Conservation (phyloP, 2,329 filamentous ascomycete genomes). For the Ascosphaera acerosa region DNA sequence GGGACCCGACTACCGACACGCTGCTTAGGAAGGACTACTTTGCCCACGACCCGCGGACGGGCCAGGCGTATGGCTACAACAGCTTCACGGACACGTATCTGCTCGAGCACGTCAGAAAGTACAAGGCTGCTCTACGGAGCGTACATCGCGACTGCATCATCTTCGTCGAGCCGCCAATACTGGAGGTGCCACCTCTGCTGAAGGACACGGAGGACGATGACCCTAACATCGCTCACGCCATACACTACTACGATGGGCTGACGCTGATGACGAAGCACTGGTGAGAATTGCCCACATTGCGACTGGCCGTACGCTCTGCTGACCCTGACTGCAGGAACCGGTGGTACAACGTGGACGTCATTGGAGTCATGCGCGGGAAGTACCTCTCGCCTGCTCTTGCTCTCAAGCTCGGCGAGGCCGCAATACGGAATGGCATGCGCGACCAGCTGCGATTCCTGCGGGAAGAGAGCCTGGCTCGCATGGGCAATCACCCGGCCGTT, state of each 20-base stretch:
- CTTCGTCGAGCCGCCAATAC: constrained; percentile 72
- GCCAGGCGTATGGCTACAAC: constrained; percentile 50
- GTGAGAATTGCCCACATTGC: constrained; percentile 17
- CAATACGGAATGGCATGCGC: constrained; percentile 77
- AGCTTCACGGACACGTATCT: constrained; percentile 82
- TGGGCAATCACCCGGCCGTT: constrained; percentile 69
- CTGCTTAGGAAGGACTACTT: constrained; percentile 77
- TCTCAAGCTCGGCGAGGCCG: constrained; percentile 75
- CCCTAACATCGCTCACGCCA: constrained; percentile 68
- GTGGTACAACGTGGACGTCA: constrained; percentile 87
- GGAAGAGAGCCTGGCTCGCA: constrained; percentile 66
- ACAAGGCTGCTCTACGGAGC: constrained; percentile 45
- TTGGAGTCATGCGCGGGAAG: constrained; percentile 69
- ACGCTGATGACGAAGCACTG: constrained; percentile 96
- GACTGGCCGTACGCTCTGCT: constrained; percentile 3
- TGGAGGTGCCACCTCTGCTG: constrained; percentile 72
- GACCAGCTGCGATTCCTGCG: constrained; percentile 66
- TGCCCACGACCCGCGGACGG: constrained; percentile 46
- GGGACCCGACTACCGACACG: constrained; percentile 57
- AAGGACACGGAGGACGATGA: constrained; percentile 80
- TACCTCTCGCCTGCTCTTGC: constrained; percentile 79
- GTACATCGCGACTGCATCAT: constrained; percentile 63
- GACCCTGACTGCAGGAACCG: constrained; percentile 35
- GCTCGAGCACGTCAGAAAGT: constrained; percentile 59
- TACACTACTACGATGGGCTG: constrained; percentile 91